Conservation (phyloP, 768 basidiomycete species). For the Lactifluus subvellereus region DNA sequence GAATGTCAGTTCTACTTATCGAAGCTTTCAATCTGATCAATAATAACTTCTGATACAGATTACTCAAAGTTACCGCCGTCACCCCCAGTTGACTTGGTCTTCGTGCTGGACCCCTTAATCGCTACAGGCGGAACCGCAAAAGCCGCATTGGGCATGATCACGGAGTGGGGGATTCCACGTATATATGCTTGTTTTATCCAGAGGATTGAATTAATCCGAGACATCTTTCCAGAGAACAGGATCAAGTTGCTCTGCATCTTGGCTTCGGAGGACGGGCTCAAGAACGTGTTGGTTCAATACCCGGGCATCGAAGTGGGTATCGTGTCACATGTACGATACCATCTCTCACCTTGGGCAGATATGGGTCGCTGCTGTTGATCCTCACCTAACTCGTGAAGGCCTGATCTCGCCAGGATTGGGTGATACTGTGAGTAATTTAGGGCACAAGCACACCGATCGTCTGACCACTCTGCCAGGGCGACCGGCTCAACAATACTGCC, state of each 20-base stretch:
- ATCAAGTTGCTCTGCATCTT: constrained; percentile 82
- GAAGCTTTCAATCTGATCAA: background rate
- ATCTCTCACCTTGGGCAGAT: constrained; percentile 45
- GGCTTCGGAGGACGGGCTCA: constrained; percentile 69
- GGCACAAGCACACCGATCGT: background rate
- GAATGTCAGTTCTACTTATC: constrained; percentile 53
- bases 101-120: constrained; percentile 85
- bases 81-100: constrained; percentile 76
- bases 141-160: constrained; percentile 82
- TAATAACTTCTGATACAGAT: constrained; percentile 40
- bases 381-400: constrained; percentile 63
- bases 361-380: constrained; percentile 81
- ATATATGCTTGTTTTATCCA: constrained; percentile 24
- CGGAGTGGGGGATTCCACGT: constrained; percentile 78
- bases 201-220: background rate
- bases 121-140: constrained; percentile 91
- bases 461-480: constrained; percentile 48
- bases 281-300: constrained; percentile 54
- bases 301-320: constrained; percentile 72
- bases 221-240: constrained; percentile 42
- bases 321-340: background rate
- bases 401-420: constrained; percentile 88
- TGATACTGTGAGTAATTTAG: constrained; percentile 59
- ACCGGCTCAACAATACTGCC: constrained; percentile 72
- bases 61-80: constrained; percentile 82